Conservation (phyloP, 257 asterid genomes). For the Ligustrum vulgare region DNA sequence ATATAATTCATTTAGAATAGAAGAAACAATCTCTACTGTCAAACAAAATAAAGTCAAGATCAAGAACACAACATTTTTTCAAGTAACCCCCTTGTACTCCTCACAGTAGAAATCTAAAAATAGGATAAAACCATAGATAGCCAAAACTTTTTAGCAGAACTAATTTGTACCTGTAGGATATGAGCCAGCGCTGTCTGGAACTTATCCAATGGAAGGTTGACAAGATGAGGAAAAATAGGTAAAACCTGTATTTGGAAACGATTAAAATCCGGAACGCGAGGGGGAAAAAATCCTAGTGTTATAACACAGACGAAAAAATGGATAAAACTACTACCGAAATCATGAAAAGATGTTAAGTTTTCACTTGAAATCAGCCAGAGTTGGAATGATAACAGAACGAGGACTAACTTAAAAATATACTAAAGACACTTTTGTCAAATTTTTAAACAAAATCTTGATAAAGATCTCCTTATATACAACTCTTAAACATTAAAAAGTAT, state of each 20-base stretch:
- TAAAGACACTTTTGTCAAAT: conserved; percentile 4
- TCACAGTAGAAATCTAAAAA: background rate
- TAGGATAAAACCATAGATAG: background rate
- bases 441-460: conserved; percentile 12
- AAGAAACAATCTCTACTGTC: background rate
- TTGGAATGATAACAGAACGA: background rate
- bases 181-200: conserved; percentile 97
- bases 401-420: background rate
- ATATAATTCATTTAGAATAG: background rate
- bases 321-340: conserved; percentile 7
- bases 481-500: background rate
- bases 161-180: conserved; percentile 70
- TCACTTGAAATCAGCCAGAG: background rate
- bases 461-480: background rate
- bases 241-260: conserved; percentile 53
- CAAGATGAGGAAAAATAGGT: conserved; percentile 87
- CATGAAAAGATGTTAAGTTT: background rate
- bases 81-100: background rate
- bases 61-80: background rate
- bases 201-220: conserved; percentile 84
- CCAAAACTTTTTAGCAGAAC: background rate
- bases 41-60: background rate
- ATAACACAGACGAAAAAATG: conserved; percentile 18
- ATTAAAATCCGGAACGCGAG: background rate
- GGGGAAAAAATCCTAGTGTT: background rate